Percentiles rank a stretch among this genome's conserved stretches.
Evolutionary conservation across 441 rosid genomes (phyloP).

Genomic region (Populus tomentosa): DNA sequence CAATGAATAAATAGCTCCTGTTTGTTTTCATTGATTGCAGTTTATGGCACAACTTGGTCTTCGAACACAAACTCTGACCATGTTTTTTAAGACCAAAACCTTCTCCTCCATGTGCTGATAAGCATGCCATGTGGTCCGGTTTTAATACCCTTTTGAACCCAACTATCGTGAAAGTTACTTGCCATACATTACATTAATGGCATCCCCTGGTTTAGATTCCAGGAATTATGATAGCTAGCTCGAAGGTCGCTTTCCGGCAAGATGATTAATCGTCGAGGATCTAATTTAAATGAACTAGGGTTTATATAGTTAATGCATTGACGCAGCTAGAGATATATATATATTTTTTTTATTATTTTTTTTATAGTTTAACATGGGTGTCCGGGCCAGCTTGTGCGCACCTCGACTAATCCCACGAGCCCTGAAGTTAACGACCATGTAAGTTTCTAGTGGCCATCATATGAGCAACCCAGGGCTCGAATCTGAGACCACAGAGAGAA

Average conservation of each 20-base stretch:
- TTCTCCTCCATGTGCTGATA: not conserved
- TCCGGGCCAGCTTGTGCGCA: too few relatives aligned
- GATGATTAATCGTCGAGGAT: not conserved
- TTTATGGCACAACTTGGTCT: too few relatives aligned
- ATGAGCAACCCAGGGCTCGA: too few relatives aligned
- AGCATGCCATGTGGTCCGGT: not conserved
- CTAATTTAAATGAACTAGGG: not conserved
- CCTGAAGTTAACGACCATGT: too few relatives aligned
- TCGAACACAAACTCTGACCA: not conserved
- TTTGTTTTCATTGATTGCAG: too few relatives aligned
- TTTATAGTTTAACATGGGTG: too few relatives aligned
- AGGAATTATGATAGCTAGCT: not conserved
- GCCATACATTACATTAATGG: not conserved
- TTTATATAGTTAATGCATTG: not conserved
- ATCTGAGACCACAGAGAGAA: too few relatives aligned
- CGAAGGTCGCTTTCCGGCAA: not conserved
- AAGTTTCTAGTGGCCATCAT: too few relatives aligned
- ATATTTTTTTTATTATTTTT: too few relatives aligned
- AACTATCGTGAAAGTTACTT: not conserved
- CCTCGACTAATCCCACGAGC: too few relatives aligned
- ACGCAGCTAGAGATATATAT: not conserved
- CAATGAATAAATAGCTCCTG: not conserved
- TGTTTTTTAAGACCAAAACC: too few relatives aligned
- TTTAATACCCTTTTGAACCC: not conserved
- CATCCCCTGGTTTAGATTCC: not conserved